Evolutionary conservation across 495 filamentous ascomycete genomes (phyloP).

Genomic region (Thermothielavioides terrestris): DNA sequence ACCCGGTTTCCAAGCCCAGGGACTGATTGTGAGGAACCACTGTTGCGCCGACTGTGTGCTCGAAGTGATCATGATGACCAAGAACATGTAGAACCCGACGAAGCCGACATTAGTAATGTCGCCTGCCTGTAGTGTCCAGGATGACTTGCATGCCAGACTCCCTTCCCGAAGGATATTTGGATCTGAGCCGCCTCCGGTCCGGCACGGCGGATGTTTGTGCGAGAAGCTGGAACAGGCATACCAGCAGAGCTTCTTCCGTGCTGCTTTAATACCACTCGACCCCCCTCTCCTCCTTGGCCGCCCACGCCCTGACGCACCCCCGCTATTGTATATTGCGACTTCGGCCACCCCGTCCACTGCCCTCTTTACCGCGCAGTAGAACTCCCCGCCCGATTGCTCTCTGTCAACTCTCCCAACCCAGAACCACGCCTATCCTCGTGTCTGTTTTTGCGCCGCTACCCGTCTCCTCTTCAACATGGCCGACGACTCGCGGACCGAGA

Average conservation of each 20-base stretch:
- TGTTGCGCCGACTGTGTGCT: constrained; percentile 3
- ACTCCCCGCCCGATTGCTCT: not conserved
- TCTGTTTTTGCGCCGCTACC: not conserved
- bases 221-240: constrained; percentile 9
- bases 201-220: constrained; percentile 11
- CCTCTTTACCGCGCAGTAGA: not conserved
- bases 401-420: not conserved
- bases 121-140: not conserved
- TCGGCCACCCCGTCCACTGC: not conserved
- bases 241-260: constrained; percentile 9
- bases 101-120: constrained; percentile 21
- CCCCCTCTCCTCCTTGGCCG: constrained; percentile 6
- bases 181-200: not conserved
- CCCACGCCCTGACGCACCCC: constrained; percentile 3
- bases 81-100: constrained; percentile 4
- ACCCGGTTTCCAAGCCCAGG: not conserved
- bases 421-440: too few relatives aligned
- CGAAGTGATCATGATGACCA: constrained; percentile 2
- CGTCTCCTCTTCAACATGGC: constrained; percentile 22
- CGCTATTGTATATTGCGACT: not conserved
- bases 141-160: not conserved
- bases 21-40: constrained; percentile 11
- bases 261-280: constrained; percentile 18
- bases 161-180: constrained; percentile 5
- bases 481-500: constrained; percentile 13